These are phyloP conservation scores for Iberis pinnata DNA, from an alignment of 345 rosid genomes.

Conservation along the genomic window DNA sequence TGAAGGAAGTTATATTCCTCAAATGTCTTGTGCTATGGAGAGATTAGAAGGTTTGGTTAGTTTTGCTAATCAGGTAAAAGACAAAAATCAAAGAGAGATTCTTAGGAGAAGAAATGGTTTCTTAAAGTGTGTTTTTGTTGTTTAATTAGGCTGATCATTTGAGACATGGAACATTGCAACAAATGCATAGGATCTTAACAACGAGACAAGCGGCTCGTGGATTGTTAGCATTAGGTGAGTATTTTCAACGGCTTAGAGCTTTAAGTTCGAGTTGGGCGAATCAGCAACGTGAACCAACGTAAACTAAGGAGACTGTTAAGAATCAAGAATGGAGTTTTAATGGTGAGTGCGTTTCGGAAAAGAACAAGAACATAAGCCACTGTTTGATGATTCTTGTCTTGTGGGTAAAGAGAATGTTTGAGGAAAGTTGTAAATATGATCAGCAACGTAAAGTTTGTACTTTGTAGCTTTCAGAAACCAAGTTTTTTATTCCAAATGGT, in stretches of 20 bases:
- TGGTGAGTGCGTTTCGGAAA: conserved; percentile 13
- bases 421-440: conserved; percentile 23
- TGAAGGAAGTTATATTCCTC: conserved; percentile 47
- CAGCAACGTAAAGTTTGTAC: conserved; percentile 11
- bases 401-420: neutral
- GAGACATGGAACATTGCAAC: conserved; percentile 72
- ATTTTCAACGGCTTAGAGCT: conserved; percentile 65
- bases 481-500: conserved; percentile 1
- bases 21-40: conserved; percentile 55
- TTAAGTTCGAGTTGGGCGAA: conserved; percentile 62
- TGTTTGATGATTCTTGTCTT: conserved; percentile 4
- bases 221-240: conserved; percentile 74
- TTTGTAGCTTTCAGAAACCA: conserved; percentile 17
- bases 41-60: conserved; percentile 67
- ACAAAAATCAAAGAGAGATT: neutral
- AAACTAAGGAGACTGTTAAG: neutral
- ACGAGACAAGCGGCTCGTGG: conserved; percentile 77
- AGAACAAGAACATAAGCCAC: conserved; percentile 7
- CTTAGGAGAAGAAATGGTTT: neutral
- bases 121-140: neutral
- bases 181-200: conserved; percentile 67
- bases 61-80: conserved; percentile 72
- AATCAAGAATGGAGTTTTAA: conserved; percentile 3
- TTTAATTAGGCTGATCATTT: conserved; percentile 77
- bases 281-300: conserved; percentile 47